A percentile compares a stretch with the other conserved stretches of the same genome.
Evolutionary conservation across 164 flowering plant species (phyloP).

Genomic region (Annona squamosa): DNA sequence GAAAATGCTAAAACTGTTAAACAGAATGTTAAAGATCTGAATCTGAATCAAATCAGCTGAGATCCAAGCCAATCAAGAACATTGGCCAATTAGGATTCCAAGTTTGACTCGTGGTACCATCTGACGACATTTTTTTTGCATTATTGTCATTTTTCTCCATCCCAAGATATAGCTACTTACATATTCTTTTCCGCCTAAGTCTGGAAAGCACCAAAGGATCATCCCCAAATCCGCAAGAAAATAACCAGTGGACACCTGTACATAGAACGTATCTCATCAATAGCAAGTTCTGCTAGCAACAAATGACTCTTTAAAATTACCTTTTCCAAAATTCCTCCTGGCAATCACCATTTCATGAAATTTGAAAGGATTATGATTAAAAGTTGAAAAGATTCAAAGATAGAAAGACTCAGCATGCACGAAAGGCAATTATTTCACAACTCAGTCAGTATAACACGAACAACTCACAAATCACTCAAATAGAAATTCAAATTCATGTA

Average conservation of each 20-base stretch:
- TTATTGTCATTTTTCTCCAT: too few species aligned
- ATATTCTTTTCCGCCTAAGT: conserved; percentile 73
- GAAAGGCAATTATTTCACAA: background rate
- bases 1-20: too few species aligned
- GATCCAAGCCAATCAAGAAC: background rate
- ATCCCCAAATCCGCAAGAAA: conserved; percentile 65
- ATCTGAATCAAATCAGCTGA: background rate
- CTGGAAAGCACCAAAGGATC: conserved; percentile 64
- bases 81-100: background rate
- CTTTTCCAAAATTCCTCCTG: background rate
- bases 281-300: background rate
- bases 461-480: background rate
- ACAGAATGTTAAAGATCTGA: background rate
- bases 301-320: background rate
- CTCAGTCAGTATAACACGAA: background rate
- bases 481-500: background rate
- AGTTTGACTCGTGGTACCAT: background rate
- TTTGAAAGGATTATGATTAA: background rate
- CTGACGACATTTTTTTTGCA: background rate
- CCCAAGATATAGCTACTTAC: conserved; percentile 38
- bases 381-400: background rate
- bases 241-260: conserved; percentile 73
- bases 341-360: background rate
- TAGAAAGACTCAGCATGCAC: background rate
- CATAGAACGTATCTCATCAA: background rate